Evolutionary conservation across 805 yeast genomes (phyloP).

Genomic region (Candida silvatica): DNA sequence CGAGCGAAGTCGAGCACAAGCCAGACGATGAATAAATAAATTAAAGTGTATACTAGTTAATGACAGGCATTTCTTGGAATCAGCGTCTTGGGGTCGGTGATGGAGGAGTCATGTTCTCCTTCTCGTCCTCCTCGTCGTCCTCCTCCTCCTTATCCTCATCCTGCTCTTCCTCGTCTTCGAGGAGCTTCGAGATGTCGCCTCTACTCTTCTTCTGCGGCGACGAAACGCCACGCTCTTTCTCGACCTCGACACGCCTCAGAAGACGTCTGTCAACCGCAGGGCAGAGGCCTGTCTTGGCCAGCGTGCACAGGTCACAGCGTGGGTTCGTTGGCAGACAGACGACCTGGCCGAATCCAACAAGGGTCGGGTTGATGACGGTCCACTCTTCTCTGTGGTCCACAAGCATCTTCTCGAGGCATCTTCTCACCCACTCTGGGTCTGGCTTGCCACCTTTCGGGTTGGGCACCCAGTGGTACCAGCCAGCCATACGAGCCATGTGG

Average conservation of each 20-base stretch:
- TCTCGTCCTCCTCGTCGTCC: no score
- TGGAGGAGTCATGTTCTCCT: no score
- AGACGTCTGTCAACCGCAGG: conserved; percentile 43
- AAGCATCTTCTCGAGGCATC: conserved; percentile 63
- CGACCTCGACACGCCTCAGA: conserved; percentile 21
- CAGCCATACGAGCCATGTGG: conserved; percentile 74
- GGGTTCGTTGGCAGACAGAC: conserved; percentile 66
- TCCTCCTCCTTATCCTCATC: no score
- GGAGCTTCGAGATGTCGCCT: conserved; percentile 33
- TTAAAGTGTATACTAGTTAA: conserved; percentile 1
- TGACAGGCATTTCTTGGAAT: not conserved
- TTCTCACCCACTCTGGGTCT: conserved; percentile 72
- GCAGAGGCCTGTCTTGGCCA: conserved; percentile 48
- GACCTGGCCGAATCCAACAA: conserved; percentile 93
- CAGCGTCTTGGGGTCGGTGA: not conserved
- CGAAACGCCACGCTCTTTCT: conserved; percentile 15
- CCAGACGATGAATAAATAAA: conserved; percentile 6
- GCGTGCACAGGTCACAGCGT: conserved; percentile 63
- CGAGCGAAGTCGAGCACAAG: conserved; percentile 16
- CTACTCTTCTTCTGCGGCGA: conserved; percentile 22
- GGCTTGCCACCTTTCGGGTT: conserved; percentile 31
- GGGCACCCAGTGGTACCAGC: conserved; percentile 74
- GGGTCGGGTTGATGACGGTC: conserved; percentile 75
- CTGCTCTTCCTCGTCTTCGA: conserved; percentile 22
- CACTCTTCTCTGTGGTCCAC: conserved; percentile 52